Percentiles rank a stretch among this genome's conserved stretches.
Conservation (phyloP, 495 filamentous ascomycete genomes). For the Aspergillus baeticus region DNA sequence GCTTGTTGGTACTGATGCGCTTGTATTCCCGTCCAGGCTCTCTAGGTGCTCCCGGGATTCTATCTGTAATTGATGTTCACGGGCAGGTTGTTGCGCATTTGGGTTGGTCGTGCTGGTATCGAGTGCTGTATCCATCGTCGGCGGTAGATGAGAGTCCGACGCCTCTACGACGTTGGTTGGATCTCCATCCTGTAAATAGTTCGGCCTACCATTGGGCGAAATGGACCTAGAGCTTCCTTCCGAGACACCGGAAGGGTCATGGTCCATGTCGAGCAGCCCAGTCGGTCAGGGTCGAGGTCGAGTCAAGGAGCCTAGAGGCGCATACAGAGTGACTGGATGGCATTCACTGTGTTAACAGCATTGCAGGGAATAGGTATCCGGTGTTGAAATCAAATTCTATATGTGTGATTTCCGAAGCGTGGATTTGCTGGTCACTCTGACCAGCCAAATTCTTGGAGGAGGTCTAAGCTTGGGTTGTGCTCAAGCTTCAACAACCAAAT, state of each 20-base stretch:
- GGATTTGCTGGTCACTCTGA: too few relatives aligned
- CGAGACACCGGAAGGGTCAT: slow-evolving; percentile 27
- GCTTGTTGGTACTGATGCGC: background rate
- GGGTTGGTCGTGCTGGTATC: background rate
- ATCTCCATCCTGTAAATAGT: slow-evolving; percentile 16
- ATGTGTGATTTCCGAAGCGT: background rate
- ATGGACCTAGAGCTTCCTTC: slow-evolving; percentile 21
- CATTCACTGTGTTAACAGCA: slow-evolving; percentile 10
- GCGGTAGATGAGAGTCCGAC: slow-evolving; percentile 10
- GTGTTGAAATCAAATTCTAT: background rate
- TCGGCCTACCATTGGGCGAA: slow-evolving; percentile 16
- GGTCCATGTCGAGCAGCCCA: slow-evolving; percentile 30
- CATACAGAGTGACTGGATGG: slow-evolving; percentile 8
- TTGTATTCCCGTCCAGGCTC: background rate
- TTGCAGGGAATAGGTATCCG: background rate
- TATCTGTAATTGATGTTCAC: slow-evolving; percentile 11
- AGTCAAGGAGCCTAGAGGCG: slow-evolving; percentile 9
- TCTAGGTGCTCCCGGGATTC: background rate
- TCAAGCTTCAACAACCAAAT: slow-evolving; percentile 6
- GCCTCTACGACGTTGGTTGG: slow-evolving; percentile 6
- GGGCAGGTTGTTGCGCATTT: slow-evolving; percentile 8
- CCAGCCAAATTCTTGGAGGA: slow-evolving; percentile 1
- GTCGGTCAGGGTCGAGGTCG: background rate
- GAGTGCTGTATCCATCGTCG: slow-evolving; percentile 11
- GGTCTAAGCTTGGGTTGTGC: background rate